phyloP scores from a whole-genome alignment of 345 rosid genomes.

The Bruguiera parviflora region DNA sequence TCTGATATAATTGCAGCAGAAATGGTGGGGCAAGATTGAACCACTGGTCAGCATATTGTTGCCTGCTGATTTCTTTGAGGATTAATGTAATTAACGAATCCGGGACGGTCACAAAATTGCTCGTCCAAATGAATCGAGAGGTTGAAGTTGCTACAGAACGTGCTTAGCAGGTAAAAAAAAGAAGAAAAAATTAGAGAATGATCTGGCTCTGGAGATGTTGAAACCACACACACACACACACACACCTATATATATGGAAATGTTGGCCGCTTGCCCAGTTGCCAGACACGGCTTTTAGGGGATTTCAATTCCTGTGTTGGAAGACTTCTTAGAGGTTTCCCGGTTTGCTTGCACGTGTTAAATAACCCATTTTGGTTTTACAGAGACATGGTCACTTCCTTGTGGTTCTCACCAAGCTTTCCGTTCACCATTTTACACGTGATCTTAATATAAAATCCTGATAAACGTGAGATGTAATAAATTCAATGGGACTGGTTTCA shows the following conservation, averaged over 20 bases:
- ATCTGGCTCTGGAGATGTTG: neutral
- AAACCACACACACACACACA: neutral
- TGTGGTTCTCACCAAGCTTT: neutral
- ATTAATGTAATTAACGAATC: too few species aligned
- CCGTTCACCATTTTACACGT: too few species aligned
- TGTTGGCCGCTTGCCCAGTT: neutral
- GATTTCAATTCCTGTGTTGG: neutral
- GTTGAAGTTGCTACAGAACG: neutral
- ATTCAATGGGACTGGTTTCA: too few species aligned
- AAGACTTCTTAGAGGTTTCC: neutral
- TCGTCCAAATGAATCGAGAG: neutral
- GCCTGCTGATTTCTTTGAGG: neutral
- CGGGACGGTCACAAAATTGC: too few species aligned
- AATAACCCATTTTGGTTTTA: neutral
- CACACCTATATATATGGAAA: neutral
- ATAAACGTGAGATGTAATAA: too few species aligned
- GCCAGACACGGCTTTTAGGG: neutral
- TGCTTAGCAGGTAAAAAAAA: neutral
- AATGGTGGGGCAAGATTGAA: neutral
- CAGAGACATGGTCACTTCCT: neutral
- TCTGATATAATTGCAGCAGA: too few species aligned
- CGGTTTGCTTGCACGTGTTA: neutral
- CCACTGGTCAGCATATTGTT: neutral
- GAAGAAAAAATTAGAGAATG: too few species aligned
- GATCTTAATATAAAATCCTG: too few species aligned